These are phyloP conservation scores for Pinus tabuliformis DNA, from an alignment of 75 land plant species.

Conservation along the genomic window DNA sequence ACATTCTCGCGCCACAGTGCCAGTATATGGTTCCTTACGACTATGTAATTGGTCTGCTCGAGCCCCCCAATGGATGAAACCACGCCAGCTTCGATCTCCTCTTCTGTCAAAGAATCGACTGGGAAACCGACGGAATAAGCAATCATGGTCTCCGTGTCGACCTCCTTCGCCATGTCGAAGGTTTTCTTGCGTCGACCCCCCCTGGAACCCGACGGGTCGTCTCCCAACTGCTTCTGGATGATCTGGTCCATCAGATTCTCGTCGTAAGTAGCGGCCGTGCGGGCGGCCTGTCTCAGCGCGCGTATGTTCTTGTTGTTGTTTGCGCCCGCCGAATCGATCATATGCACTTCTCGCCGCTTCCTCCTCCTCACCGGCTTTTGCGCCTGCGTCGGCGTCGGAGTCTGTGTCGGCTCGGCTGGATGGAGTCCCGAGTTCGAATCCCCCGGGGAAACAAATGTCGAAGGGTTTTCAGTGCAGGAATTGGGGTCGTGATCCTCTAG, in stretches of 20 bases:
- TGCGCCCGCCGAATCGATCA: too few species aligned
- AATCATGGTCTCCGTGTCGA: constrained; percentile 74
- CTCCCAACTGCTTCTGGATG: constrained; percentile 20
- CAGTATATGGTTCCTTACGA: constrained; percentile 82
- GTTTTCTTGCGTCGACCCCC: constrained; percentile 18
- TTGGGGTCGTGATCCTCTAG: too few species aligned
- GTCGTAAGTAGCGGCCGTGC: background rate
- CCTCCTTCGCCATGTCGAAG: constrained; percentile 53
- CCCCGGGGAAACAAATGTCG: too few species aligned
- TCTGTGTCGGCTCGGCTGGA: too few species aligned
- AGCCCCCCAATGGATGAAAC: constrained; percentile 51
- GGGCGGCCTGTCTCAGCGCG: constrained; percentile 27
- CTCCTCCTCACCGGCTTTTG: too few species aligned
- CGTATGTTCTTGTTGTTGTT: constrained; percentile 1
- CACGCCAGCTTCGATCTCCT: constrained; percentile 85
- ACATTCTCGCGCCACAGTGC: constrained; percentile 71
- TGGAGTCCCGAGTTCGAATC: too few species aligned
- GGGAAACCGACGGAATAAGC: constrained; percentile 84
- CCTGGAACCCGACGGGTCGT: background rate
- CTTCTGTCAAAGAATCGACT: constrained; percentile 68
- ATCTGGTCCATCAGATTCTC: background rate
- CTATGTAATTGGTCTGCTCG: constrained; percentile 83
- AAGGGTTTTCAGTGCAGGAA: too few species aligned
- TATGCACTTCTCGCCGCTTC: too few species aligned
- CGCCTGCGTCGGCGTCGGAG: too few species aligned